These are phyloP conservation scores for Lentinula novae-zelandiae DNA, from an alignment of 1,284 basidiomycete genomes.

Conservation along the genomic window DNA sequence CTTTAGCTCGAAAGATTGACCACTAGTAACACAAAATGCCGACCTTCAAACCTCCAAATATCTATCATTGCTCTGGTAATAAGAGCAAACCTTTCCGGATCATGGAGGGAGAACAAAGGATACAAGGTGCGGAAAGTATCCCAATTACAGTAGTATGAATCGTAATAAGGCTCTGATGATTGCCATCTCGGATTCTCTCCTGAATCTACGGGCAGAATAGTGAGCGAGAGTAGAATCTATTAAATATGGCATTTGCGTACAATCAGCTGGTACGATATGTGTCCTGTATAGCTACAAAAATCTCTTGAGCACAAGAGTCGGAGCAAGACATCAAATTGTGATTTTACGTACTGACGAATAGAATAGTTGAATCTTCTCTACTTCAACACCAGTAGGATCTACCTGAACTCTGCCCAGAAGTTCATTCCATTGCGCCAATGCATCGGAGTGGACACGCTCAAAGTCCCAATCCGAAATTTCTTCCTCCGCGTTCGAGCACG, in stretches of 20 bases:
- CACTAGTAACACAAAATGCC: not conserved
- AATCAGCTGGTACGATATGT: constrained; percentile 65
- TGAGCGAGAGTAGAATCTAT: not conserved
- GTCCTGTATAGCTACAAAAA: constrained; percentile 61
- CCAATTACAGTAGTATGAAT: constrained; percentile 36
- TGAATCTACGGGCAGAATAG: constrained; percentile 35
- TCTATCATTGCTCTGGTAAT: constrained; percentile 47
- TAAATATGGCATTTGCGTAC: constrained; percentile 27
- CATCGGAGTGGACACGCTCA: constrained; percentile 34
- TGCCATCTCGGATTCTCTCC: constrained; percentile 44
- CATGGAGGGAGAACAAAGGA: constrained; percentile 39
- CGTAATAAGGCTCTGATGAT: constrained; percentile 28
- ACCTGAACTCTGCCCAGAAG: constrained; percentile 36
- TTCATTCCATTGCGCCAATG: constrained; percentile 38
- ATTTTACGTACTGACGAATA: constrained; percentile 38
- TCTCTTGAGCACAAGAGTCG: constrained; percentile 15
- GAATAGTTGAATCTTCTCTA: constrained; percentile 37
- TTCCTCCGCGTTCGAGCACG: constrained; percentile 43
- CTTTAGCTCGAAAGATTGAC: not conserved
- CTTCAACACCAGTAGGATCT: constrained; percentile 23
- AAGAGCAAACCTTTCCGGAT: constrained; percentile 40
- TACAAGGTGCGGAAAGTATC: constrained; percentile 49
- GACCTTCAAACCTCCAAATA: constrained; percentile 45
- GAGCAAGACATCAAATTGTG: not conserved
- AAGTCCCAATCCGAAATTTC: constrained; percentile 46